Evolutionary conservation across 306 rosid genomes (phyloP).

Genomic region (Clitoria ternatea): DNA sequence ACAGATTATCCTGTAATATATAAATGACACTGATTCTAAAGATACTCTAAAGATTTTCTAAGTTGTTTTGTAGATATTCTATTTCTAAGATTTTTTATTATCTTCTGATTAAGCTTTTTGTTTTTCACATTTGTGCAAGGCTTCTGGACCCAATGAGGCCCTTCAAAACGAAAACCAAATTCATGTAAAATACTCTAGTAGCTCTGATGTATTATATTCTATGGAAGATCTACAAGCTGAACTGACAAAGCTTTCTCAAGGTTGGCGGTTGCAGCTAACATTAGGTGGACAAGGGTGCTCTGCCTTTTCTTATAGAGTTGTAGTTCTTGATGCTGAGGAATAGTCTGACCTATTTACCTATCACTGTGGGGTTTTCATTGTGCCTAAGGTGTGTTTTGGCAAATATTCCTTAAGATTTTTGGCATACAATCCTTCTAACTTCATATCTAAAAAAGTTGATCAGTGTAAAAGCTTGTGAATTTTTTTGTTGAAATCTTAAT

Average conservation of each 20-base stretch:
- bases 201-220: constrained; percentile 58
- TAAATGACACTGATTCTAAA: too few species aligned
- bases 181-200: constrained; percentile 57
- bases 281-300: constrained; percentile 69
- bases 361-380: constrained; percentile 85
- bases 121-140: too few species aligned
- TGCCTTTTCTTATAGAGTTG: constrained; percentile 56
- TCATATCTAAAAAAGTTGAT: background rate
- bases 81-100: too few species aligned
- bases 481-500: background rate
- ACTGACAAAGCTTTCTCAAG: constrained; percentile 55
- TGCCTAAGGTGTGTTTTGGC: constrained; percentile 66
- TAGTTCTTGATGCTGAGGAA: constrained; percentile 73
- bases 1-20: too few species aligned
- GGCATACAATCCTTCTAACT: background rate
- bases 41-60: too few species aligned
- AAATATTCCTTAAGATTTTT: background rate
- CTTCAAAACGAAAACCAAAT: constrained; percentile 62
- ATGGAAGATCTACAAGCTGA: constrained; percentile 72
- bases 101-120: too few species aligned
- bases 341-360: constrained; percentile 56
- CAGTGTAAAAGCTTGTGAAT: background rate
- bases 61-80: too few species aligned
- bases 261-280: constrained; percentile 63
- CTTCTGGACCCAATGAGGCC: constrained; percentile 60